Base-by-base conservation (phyloP, 257 asterid species). In the Fraxinus americana region DNA sequence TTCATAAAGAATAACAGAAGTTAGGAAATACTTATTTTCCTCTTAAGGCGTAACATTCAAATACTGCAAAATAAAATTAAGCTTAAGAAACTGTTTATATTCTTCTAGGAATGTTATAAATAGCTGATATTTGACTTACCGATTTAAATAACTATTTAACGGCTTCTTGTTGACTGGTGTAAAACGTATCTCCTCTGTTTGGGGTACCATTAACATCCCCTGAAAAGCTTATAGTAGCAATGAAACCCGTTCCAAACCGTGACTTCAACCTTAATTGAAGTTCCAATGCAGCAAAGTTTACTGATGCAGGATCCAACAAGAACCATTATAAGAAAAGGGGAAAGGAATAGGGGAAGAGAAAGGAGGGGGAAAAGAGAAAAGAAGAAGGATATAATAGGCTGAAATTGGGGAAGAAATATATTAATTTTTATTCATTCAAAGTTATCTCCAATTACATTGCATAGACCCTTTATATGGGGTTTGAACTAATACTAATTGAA, bases 211-310 rank as follows among this genome's bases (percentile, higher is more conserved):
- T 80, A 72, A 27, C 74, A 83, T 88, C 90, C n/a, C 82, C 94
- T 36, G 91, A 81, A 79, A 94, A 94, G 88, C 94, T 92, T 81
- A 94, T 78, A 38, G 85, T 91, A 19, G 97, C 91, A 75, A 94
- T 88, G 76, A 94, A 92, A 75, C 99, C 98, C 2, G 99, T 89
- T 74, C 99, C 99, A 79, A 91, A 94, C 66, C 86, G 80, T 63
- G 98, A 94, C 75, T 94, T 94, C 85, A 94, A 82, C 89, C 98
- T 89, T 77, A 94, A n/a, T 91, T 43, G 99, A 94, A 76, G 99
- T 91, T 83, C 99, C 99, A 78, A 94, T 87, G 86, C 99, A 94
- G 67, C 99, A 94, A 79, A 94, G 98, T 85, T 90, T 89, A 74
- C 99, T 32, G 34, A 32, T 32, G 4, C 4, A 32, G 4, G 34